Percentiles rank a stretch among this genome's conserved stretches.
Conservation (phyloP, 2,329 filamentous ascomycete species). For the Blastomyces silverae region DNA sequence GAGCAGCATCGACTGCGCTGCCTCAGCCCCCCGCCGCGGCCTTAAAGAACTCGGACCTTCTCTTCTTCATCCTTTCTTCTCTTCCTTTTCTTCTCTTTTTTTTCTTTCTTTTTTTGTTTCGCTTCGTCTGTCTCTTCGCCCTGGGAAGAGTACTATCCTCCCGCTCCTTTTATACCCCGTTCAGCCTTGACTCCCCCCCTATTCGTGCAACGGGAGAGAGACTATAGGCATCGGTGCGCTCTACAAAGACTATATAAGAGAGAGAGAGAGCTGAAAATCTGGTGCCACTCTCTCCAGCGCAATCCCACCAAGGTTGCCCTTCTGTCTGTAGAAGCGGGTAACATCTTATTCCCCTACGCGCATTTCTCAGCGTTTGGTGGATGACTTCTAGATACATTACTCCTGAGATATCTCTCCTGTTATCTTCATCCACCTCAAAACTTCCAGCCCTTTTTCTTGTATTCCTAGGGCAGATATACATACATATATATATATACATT, state of each 20-base stretch:
- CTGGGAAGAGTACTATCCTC: neutral
- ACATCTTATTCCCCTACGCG: neutral
- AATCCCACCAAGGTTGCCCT: neutral
- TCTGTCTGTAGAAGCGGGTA: neutral
- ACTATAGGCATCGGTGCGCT: neutral
- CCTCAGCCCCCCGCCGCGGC: neutral
- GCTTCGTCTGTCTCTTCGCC: neutral
- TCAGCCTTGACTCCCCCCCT: neutral
- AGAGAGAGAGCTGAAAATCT: neutral
- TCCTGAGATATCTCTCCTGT: neutral
- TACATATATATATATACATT: neutral
- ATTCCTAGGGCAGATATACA: neutral
- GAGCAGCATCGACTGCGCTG: neutral
- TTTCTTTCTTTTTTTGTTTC: slow-evolving; percentile 11
- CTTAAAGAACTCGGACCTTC: neutral
- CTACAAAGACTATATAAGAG: neutral
- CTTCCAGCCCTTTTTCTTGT: neutral
- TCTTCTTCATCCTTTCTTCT: slow-evolving; percentile 4
- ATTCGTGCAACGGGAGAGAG: neutral
- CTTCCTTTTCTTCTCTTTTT: slow-evolving; percentile 11
- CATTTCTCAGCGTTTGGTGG: neutral
- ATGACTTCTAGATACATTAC: neutral
- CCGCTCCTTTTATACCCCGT: neutral
- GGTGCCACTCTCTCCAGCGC: neutral
- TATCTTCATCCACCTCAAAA: neutral